Evolutionary conservation across 192 early-diverging fungal genomes (phyloP).

Genomic region (Entophlyctis luteolus): DNA sequence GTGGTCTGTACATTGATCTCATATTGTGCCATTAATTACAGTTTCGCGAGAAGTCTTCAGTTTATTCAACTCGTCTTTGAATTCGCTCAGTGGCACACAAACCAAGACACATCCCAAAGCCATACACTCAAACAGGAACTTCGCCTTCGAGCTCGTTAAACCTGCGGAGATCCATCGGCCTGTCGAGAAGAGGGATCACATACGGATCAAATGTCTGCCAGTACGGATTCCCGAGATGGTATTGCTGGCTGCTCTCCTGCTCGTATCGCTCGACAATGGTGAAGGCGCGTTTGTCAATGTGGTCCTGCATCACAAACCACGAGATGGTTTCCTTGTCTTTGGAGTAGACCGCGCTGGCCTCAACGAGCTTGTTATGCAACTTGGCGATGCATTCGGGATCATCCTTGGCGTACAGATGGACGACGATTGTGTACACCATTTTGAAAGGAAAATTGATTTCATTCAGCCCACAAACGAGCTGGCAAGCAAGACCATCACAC

Average conservation of each 20-base stretch:
- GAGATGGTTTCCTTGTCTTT: conserved; percentile 29
- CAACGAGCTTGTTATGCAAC: conserved; percentile 17
- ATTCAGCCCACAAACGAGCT: background rate
- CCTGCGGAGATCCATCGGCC: conserved; percentile 25
- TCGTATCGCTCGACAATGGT: conserved; percentile 29
- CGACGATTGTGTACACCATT: conserved; percentile 29
- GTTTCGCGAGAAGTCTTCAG: no score
- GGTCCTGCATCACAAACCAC: conserved; percentile 34
- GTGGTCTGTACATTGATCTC: no score
- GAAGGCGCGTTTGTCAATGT: conserved; percentile 26
- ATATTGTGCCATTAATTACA: no score
- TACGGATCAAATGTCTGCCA: conserved; percentile 33
- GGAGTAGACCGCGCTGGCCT: conserved; percentile 22
- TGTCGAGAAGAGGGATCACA: conserved; percentile 26
- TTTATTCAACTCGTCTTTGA: no score
- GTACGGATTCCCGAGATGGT: conserved; percentile 29
- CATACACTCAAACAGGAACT: no score
- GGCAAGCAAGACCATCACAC: background rate
- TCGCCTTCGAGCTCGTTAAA: conserved; percentile 30
- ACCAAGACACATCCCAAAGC: no score
- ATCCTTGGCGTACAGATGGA: conserved; percentile 30
- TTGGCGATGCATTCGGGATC: conserved; percentile 20
- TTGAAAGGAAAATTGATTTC: no score
- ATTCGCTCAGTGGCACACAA: no score
- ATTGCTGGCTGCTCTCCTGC: conserved; percentile 26